phyloP scores from a whole-genome alignment of 2,329 filamentous ascomycete genomes.

The Penicillium sp. region DNA sequence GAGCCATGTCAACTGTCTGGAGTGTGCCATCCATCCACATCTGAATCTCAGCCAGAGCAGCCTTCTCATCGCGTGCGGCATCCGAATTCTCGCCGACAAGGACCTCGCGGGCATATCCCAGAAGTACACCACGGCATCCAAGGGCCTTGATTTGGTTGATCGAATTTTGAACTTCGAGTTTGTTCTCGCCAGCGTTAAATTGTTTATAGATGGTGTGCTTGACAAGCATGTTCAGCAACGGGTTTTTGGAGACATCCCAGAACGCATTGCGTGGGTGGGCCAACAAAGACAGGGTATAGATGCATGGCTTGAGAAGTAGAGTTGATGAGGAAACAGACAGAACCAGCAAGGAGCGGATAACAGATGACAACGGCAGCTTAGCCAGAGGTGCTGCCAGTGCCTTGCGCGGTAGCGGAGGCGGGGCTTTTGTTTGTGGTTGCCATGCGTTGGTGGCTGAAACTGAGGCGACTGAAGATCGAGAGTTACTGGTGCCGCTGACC shows the following conservation, averaged over 20 bases:
- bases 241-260: constrained; percentile 50
- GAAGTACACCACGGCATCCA: constrained; percentile 53
- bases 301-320: constrained; percentile 67
- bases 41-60: constrained; percentile 35
- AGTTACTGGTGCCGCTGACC: constrained; percentile 34
- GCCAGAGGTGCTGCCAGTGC: constrained; percentile 31
- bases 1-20: constrained; percentile 52
- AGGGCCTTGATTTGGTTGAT: constrained; percentile 47
- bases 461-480: constrained; percentile 32
- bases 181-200: constrained; percentile 55
- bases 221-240: constrained; percentile 44
- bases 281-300: constrained; percentile 63
- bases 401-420: constrained; percentile 23
- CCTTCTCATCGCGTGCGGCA: constrained; percentile 29
- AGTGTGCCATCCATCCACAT: constrained; percentile 54
- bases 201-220: constrained; percentile 54
- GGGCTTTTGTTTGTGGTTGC: constrained; percentile 21
- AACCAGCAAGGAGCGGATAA: constrained; percentile 38
- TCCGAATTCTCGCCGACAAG: constrained; percentile 47
- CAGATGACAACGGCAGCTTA: constrained; percentile 37
- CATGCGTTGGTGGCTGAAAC: constrained; percentile 25
- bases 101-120: constrained; percentile 55
- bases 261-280: constrained; percentile 45
- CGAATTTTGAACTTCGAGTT: constrained; percentile 47
- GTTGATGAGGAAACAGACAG: constrained; percentile 38